Evolutionary conservation across 352 stramenopile species (phyloP).

Genomic region (Phytophthora rubi): DNA sequence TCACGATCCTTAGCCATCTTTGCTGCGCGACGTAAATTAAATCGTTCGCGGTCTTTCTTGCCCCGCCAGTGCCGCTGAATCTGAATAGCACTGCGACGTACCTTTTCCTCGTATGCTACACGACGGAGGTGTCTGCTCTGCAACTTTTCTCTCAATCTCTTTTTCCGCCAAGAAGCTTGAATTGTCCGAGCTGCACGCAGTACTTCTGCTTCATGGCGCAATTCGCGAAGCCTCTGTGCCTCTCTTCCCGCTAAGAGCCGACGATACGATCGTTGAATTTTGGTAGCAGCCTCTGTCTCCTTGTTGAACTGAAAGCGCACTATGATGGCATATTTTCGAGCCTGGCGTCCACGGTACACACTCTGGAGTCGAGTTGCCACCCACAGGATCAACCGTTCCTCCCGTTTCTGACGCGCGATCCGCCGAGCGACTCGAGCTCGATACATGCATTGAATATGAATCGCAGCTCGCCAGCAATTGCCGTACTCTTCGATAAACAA

Average conservation of each 20-base stretch:
- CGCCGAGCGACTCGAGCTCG: conserved; percentile 57
- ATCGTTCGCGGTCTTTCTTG: conserved; percentile 43
- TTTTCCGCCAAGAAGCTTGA: conserved; percentile 55
- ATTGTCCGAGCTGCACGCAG: conserved; percentile 42
- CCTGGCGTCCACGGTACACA: conserved; percentile 64
- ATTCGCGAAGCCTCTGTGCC: conserved; percentile 21
- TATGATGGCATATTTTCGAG: conserved; percentile 53
- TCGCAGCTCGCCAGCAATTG: conserved; percentile 68
- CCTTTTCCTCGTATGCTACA: conserved; percentile 29
- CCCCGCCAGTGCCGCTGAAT: conserved; percentile 85
- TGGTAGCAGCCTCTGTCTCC: conserved; percentile 62
- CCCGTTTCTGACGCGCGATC: conserved; percentile 46
- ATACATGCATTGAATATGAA: conserved; percentile 74
- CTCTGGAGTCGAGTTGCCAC: conserved; percentile 69
- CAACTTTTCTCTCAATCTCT: conserved; percentile 44
- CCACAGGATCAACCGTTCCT: conserved; percentile 60
- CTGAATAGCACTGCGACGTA: conserved; percentile 43
- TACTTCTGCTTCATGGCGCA: conserved; percentile 23
- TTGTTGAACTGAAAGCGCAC: conserved; percentile 54
- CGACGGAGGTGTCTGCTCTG: conserved; percentile 25
- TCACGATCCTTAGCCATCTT: conserved; percentile 42
- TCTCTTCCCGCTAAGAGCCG: conserved; percentile 20
- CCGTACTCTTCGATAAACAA: conserved; percentile 89
- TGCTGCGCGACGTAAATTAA: conserved; percentile 34
- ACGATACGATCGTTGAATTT: conserved; percentile 59